A percentile compares a stretch with the other conserved stretches of the same genome.
These are phyloP conservation scores for Penicillium sp. DNA, from an alignment of 2,329 filamentous ascomycete genomes.

Conservation along the genomic window DNA sequence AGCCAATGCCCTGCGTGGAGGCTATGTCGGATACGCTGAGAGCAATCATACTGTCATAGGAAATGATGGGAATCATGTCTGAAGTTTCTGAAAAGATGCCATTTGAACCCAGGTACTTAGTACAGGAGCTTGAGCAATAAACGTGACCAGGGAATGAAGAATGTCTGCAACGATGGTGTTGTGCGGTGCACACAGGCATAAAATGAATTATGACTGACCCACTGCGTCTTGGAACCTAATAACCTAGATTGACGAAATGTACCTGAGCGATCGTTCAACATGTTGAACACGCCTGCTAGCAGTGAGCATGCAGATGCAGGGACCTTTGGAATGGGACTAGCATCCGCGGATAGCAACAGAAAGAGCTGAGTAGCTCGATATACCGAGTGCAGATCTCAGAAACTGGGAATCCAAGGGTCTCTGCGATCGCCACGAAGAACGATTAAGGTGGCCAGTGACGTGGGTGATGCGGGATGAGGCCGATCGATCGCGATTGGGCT, in stretches of 20 bases:
- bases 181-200: not conserved
- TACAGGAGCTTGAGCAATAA: not conserved
- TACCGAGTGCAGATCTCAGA: not conserved
- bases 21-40: not conserved
- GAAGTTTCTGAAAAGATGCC: not conserved
- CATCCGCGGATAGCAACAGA: too few species aligned
- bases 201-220: not conserved
- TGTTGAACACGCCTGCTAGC: not conserved
- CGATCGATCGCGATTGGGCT: conserved; percentile 9
- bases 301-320: not conserved
- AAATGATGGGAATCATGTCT: too few species aligned
- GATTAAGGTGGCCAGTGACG: not conserved
- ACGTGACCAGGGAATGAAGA: not conserved
- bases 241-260: not conserved
- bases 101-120: not conserved
- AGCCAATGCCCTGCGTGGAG: not conserved
- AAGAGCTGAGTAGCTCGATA: not conserved
- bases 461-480: conserved; percentile 1
- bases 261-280: not conserved
- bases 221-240: not conserved
- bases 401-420: not conserved
- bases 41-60: not conserved
- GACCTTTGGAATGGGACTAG: not conserved
- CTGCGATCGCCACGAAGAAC: not conserved
- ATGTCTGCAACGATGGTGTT: not conserved